Conservation (phyloP, 176 grass and related monocot genomes). For the Avena insularis region DNA sequence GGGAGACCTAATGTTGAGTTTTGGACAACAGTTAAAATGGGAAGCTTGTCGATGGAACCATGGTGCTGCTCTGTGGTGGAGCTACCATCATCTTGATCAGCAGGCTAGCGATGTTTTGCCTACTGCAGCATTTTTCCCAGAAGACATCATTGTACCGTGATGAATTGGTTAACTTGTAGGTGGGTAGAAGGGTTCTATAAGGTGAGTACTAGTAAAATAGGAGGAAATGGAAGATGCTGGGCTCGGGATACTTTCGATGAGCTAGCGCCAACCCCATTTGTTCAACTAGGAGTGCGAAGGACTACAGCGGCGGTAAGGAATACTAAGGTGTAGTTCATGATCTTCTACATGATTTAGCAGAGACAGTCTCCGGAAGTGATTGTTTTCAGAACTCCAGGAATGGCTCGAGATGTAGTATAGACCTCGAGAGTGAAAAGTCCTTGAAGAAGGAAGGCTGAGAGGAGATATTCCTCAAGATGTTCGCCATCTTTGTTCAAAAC, state of each 20-base stretch:
- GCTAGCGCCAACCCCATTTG: constrained; percentile 41
- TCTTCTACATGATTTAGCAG: constrained; percentile 42
- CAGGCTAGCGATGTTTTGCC: constrained; percentile 42
- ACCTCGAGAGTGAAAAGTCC: not conserved
- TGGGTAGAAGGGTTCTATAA: constrained; percentile 50
- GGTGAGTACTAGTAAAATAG: not conserved
- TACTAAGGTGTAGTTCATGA: constrained; percentile 46
- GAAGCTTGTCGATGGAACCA: constrained; percentile 15
- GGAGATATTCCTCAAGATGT: constrained; percentile 26
- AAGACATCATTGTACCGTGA: constrained; percentile 11
- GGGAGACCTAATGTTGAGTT: not conserved
- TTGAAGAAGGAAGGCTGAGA: not conserved
- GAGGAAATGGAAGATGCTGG: constrained; percentile 41
- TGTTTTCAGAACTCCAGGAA: constrained; percentile 4
- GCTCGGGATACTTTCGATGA: constrained; percentile 14
- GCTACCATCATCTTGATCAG: constrained; percentile 43
- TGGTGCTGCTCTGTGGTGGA: constrained; percentile 26
- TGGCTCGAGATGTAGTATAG: not conserved
- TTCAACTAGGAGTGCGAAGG: not conserved
- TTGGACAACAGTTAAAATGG: constrained; percentile 25
- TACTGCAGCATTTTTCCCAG: constrained; percentile 48
- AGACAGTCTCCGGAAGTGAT: constrained; percentile 35
- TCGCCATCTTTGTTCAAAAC: not conserved
- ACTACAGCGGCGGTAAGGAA: not conserved
- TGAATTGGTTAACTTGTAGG: constrained; percentile 47